Conservation (phyloP, 768 basidiomycete species). For the Chalciporus sphaerocephalus region DNA sequence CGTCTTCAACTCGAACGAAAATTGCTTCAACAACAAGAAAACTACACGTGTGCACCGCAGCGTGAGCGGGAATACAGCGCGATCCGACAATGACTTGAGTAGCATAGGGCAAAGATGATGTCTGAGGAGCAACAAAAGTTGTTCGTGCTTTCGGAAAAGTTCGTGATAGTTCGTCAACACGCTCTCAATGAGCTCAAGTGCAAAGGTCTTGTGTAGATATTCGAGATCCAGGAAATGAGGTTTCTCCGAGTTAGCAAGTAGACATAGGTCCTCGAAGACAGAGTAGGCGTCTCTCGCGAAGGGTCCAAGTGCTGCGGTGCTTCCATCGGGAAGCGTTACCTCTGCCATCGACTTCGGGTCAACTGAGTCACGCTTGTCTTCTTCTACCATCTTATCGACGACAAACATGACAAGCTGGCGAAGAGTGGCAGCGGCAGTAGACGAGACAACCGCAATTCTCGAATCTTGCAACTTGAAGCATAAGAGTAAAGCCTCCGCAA, state of each 20-base stretch:
- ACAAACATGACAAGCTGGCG: conserved; percentile 97
- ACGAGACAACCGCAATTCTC: conserved; percentile 92
- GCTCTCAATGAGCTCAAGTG: conserved; percentile 95
- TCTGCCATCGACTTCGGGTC: conserved; percentile 27
- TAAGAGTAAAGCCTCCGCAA: conserved; percentile 87
- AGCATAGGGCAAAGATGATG: conserved; percentile 89
- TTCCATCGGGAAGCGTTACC: conserved; percentile 64
- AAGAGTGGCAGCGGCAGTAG: conserved; percentile 93
- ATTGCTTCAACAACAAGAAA: conserved; percentile 89
- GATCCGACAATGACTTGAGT: conserved; percentile 78
- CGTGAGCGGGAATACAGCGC: conserved; percentile 79
- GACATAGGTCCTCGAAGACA: conserved; percentile 89
- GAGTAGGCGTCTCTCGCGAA: conserved; percentile 82
- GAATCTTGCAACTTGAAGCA: conserved; percentile 97
- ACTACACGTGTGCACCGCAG: conserved; percentile 91
- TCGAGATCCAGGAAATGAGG: conserved; percentile 81
- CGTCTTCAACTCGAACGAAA: conserved; percentile 70
- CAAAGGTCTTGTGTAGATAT: conserved; percentile 86
- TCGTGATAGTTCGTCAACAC: conserved; percentile 88
- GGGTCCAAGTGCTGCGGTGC: conserved; percentile 57
- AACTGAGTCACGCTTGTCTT: conserved; percentile 49
- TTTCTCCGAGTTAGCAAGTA: conserved; percentile 78
- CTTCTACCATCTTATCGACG: conserved; percentile 87
- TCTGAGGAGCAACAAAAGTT: conserved; percentile 80
- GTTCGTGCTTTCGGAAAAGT: conserved; percentile 80